Base-by-base conservation (phyloP, 1,139 yeast genomes). In the Taphrina flavorubra region DNA sequence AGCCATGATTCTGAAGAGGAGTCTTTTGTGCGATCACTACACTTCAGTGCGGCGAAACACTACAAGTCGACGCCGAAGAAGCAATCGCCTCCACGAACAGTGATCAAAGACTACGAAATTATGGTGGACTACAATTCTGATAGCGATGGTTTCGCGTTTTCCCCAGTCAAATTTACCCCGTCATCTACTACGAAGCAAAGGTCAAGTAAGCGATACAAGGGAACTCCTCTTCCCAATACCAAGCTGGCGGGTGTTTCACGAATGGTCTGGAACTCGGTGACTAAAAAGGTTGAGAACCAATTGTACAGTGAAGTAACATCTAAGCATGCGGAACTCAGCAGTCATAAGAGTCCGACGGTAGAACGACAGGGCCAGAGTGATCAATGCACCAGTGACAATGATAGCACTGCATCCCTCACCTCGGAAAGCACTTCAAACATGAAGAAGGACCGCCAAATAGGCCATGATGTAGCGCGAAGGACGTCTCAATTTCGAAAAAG, bases 91-190 rank as follows among this genome's bases (percentile, higher is more conserved):
- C n/a, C n/a, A 8, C 34, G 46, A 6, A 14, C 31, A 2, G 20
- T 14, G 14, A 39, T 42, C 6, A 44, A 53, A 2, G 67, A 53
- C 40, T 63, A 63, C 44, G 67, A 63, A 34, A 47, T 55, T 18
- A 20, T 63, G 42, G 67, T 63, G 7, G 67, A 63, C 37, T 63
- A 63, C 56, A 39, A 55, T 16, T 63, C 67, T 2, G 67, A 63
- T 36, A 57, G 67, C 39, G 59, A 56, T 18, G 61, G 61, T 7
- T 63, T 63, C 25, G 61, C 61, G 25, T 63, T 63, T 31, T 63
- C 67, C 2, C 67, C 67, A n/a, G 61, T 63, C 60, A 63, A 55
- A 31, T 55, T 63, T 16, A 63, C 67, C 4, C 67, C 67, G 11
- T 16, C 34, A 5, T 2, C 20, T 8, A 39, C 60, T n/a, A 25